Conservation (phyloP, 2,329 filamentous ascomycete species). For the Leptographium lundbergii region DNA sequence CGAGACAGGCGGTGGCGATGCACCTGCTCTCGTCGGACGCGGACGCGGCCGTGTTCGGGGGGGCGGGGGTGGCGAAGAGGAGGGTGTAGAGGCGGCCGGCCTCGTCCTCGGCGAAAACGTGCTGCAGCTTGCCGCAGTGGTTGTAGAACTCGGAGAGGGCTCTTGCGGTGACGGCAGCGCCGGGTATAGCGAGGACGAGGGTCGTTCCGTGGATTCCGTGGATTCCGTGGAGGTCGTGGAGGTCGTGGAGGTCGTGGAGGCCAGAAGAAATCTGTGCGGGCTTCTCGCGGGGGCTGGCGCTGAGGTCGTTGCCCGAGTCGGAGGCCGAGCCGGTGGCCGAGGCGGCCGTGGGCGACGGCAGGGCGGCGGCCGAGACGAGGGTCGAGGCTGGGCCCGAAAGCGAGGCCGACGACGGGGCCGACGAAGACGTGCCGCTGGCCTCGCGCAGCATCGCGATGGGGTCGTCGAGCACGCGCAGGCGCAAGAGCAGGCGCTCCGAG, state of each 20-base stretch:
- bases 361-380: not conserved
- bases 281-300: not conserved
- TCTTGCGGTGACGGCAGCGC: constrained; percentile 9
- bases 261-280: not conserved
- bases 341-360: not conserved
- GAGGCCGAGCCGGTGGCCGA: not conserved
- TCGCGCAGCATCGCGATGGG: constrained; percentile 6
- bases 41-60: no score
- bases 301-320: not conserved
- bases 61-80: not conserved
- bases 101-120: not conserved
- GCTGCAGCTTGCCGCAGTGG: not conserved
- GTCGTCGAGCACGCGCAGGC: constrained; percentile 14
- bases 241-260: no score
- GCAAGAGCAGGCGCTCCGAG: constrained; percentile 14
- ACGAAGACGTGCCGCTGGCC: not conserved
- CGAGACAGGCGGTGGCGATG: constrained; percentile 15
- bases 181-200: constrained; percentile 11
- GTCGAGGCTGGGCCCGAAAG: not conserved
- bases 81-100: not conserved
- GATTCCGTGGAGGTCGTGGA: no score
- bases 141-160: constrained; percentile 1
- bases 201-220: no score
- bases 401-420: not conserved
- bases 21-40: not conserved